Percentiles rank a stretch among this genome's conserved stretches.
Evolutionary conservation across 2,329 filamentous ascomycete genomes (phyloP).

Genomic region (Calonectria pteridis): DNA sequence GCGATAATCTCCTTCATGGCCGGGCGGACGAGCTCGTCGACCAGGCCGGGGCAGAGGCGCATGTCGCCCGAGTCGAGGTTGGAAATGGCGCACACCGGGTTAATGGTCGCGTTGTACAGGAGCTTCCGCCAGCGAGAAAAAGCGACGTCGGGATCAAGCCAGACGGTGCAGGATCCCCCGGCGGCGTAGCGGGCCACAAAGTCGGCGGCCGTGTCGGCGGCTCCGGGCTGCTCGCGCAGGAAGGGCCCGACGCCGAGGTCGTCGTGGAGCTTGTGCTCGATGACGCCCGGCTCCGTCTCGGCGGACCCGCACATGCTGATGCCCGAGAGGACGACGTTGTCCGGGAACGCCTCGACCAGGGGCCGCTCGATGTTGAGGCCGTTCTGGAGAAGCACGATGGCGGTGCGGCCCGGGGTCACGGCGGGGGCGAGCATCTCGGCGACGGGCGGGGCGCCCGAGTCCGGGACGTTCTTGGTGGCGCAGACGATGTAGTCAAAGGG

Average conservation of each 20-base stretch:
- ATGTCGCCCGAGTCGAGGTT: slow-evolving; percentile 40
- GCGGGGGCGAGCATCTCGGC: slow-evolving; percentile 39
- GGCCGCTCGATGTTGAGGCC: slow-evolving; percentile 42
- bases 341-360: slow-evolving; percentile 34
- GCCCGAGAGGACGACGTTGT: slow-evolving; percentile 39
- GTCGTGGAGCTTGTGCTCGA: slow-evolving; percentile 39
- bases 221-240: slow-evolving; percentile 24
- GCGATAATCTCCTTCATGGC: slow-evolving; percentile 42
- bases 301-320: slow-evolving; percentile 44
- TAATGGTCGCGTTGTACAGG: slow-evolving; percentile 42
- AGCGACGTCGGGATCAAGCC: slow-evolving; percentile 37
- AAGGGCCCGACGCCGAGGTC: slow-evolving; percentile 40
- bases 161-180: slow-evolving; percentile 33
- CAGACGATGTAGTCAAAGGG: slow-evolving; percentile 43
- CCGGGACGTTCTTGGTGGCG: slow-evolving; percentile 42
- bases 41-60: slow-evolving; percentile 39
- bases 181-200: slow-evolving; percentile 39
- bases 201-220: slow-evolving; percentile 35
- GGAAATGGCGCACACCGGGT: slow-evolving; percentile 38
- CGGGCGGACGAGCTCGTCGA: slow-evolving; percentile 38
- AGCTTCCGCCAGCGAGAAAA: slow-evolving; percentile 43
- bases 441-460: slow-evolving; percentile 28
- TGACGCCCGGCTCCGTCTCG: slow-evolving; percentile 36
- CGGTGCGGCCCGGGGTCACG: slow-evolving; percentile 33
- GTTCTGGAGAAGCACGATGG: slow-evolving; percentile 42